These are phyloP conservation scores for Dictyophora rubrovolvata DNA, from an alignment of 768 basidiomycete genomes.

Conservation along the genomic window DNA sequence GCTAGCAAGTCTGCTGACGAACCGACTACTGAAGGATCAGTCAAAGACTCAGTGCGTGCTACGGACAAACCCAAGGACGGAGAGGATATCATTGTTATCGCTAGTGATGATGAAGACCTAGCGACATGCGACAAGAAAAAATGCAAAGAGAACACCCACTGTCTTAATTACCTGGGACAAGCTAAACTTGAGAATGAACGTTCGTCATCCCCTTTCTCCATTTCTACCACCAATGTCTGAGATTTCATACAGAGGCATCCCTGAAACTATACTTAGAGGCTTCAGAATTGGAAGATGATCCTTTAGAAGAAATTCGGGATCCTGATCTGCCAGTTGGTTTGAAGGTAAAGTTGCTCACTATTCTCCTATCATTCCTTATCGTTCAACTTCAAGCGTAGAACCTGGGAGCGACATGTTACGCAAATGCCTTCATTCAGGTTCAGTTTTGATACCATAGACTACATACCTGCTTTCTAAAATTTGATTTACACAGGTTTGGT, in stretches of 20 bases:
- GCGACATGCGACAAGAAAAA: constrained; percentile 44
- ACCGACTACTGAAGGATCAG: constrained; percentile 5
- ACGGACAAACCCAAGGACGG: constrained; percentile 3
- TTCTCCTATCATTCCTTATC: neutral
- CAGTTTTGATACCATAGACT: constrained; percentile 1
- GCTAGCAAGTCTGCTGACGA: neutral
- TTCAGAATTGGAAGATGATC: constrained; percentile 45
- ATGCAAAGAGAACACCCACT: constrained; percentile 74
- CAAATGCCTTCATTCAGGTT: constrained; percentile 89
- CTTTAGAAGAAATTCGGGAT: constrained; percentile 38
- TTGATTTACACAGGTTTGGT: constrained; percentile 64
- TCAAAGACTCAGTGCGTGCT: constrained; percentile 10
- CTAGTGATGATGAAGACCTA: constrained; percentile 53
- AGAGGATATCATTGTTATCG: constrained; percentile 55
- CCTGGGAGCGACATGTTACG: constrained; percentile 94
- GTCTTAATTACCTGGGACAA: constrained; percentile 82
- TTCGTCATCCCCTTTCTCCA: constrained; percentile 20
- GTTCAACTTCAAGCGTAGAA: constrained; percentile 41
- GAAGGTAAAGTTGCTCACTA: constrained; percentile 36
- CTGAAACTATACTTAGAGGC: constrained; percentile 41
- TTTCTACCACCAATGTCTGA: constrained; percentile 1
- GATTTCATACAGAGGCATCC: constrained; percentile 33
- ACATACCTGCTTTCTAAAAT: neutral
- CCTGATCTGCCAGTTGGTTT: constrained; percentile 62
- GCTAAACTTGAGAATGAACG: constrained; percentile 72